Evolutionary conservation across 1,139 yeast species (phyloP).

Genomic region (Protomyces inundatus): DNA sequence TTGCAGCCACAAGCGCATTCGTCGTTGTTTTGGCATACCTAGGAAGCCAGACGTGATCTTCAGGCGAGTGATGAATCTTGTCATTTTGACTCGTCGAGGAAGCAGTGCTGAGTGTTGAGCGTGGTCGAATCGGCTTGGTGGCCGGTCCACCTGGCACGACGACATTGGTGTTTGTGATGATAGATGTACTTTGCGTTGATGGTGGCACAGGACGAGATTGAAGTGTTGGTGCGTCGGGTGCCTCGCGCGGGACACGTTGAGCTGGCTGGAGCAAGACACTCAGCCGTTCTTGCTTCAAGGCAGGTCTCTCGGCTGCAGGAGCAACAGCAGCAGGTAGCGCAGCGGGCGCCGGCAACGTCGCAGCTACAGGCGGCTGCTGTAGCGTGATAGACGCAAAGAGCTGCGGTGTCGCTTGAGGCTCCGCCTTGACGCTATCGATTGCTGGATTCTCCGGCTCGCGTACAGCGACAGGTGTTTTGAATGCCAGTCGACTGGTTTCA

Average conservation of each 20-base stretch:
- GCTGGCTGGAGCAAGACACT: not conserved
- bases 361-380: not conserved
- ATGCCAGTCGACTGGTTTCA: not conserved
- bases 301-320: not conserved
- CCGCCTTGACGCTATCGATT: not conserved
- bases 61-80: no score
- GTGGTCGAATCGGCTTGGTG: not conserved
- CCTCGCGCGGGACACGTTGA: not conserved
- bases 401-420: constrained; percentile 7
- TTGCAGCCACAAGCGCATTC: not conserved
- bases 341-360: not conserved
- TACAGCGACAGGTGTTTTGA: not conserved
- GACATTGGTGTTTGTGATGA: not conserved
- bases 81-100: not conserved
- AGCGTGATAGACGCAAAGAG: not conserved
- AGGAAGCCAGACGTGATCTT: not conserved
- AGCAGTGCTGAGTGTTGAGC: not conserved
- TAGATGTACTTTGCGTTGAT: not conserved
- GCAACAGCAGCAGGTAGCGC: not conserved
- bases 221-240: not conserved
- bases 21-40: not conserved
- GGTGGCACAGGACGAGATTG: not conserved
- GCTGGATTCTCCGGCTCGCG: not conserved
- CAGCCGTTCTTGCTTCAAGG: not conserved
- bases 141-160: not conserved